phyloP scores from a whole-genome alignment of 345 rosid genomes.

The Rubroshorea leprosula region DNA sequence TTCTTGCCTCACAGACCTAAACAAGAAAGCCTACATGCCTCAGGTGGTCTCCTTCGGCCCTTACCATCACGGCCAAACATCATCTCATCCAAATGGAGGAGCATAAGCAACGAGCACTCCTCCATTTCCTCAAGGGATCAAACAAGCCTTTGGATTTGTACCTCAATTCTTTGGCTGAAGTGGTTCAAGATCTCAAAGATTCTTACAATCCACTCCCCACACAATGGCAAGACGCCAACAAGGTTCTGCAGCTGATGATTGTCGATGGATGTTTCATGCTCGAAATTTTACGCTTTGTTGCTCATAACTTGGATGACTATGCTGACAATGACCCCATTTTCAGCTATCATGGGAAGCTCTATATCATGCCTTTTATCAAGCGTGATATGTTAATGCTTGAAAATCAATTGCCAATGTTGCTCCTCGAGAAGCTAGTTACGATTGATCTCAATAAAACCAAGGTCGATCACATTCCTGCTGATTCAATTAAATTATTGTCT shows the following conservation, averaged over 20 bases:
- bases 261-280: slow-evolving; percentile 51
- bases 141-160: slow-evolving; percentile 16
- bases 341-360: slow-evolving; percentile 35
- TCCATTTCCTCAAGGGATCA: slow-evolving; percentile 29
- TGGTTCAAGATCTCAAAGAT: slow-evolving; percentile 18
- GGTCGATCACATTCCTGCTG: slow-evolving; percentile 20
- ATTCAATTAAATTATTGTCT: no score
- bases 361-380: slow-evolving; percentile 31
- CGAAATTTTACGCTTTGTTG: slow-evolving; percentile 26
- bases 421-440: slow-evolving; percentile 25
- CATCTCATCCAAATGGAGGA: slow-evolving; percentile 37
- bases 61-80: slow-evolving; percentile 27
- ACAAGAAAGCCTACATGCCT: slow-evolving; percentile 33
- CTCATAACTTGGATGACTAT: slow-evolving; percentile 20
- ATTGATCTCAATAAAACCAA: slow-evolving; percentile 18
- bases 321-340: slow-evolving; percentile 39
- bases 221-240: slow-evolving; percentile 16
- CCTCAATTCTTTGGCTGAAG: slow-evolving; percentile 17
- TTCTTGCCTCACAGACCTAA: slow-evolving; percentile 21
- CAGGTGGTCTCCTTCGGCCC: slow-evolving; percentile 41
- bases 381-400: slow-evolving; percentile 52
- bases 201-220: slow-evolving; percentile 25
- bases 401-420: slow-evolving; percentile 42
- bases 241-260: slow-evolving; percentile 38
- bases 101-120: slow-evolving; percentile 35